Conservation (phyloP, 257 asterid genomes). For the Eucommia ulmoides region DNA sequence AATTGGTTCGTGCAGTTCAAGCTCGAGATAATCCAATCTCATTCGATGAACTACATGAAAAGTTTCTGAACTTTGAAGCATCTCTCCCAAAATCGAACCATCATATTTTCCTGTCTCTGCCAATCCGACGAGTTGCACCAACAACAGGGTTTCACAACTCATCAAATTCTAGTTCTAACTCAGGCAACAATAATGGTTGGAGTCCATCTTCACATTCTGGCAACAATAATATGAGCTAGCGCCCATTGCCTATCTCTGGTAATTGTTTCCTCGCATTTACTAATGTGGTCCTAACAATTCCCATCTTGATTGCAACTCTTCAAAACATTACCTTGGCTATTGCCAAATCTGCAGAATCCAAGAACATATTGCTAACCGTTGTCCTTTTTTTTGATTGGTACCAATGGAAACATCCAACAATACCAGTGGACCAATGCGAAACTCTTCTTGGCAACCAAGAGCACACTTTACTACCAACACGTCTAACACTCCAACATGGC, state of each 20-base stretch:
- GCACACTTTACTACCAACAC: not conserved
- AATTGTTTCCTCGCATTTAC: not conserved
- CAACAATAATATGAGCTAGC: not conserved
- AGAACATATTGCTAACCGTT: not conserved
- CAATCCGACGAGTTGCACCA: not conserved
- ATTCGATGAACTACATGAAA: not conserved
- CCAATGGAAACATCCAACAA: not conserved
- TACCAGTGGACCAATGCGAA: not conserved
- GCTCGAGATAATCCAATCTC: not conserved
- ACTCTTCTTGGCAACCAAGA: not conserved
- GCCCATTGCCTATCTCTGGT: not conserved
- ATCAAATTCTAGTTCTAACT: not conserved
- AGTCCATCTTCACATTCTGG: not conserved
- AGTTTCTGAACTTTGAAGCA: not conserved
- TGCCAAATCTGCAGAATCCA: not conserved
- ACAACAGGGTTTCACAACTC: not conserved
- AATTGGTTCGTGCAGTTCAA: not conserved
- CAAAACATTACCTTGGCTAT: not conserved
- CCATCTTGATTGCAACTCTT: not conserved
- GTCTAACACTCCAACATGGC: not conserved
- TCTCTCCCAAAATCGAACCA: not conserved
- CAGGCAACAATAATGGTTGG: not conserved
- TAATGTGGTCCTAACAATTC: not conserved
- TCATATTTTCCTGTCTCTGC: not conserved
- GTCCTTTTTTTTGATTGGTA: not conserved